Conservation (phyloP, 2,329 filamentous ascomycete species). For the Diaporthe ampelina region DNA sequence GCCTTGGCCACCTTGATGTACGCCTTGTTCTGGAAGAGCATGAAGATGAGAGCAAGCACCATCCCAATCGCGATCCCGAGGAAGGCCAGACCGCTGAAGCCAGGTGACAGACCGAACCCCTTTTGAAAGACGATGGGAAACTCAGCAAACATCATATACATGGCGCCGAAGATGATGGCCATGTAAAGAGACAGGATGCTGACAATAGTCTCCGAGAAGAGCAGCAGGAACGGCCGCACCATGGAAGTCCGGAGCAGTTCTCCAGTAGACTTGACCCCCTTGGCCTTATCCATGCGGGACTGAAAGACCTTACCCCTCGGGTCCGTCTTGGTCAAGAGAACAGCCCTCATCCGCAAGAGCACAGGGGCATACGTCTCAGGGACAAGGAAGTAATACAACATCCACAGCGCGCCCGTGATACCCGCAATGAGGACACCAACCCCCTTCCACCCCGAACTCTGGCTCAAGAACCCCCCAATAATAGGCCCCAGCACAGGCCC, state of each 20-base stretch:
- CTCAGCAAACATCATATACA: constrained; percentile 68
- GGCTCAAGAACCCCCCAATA: constrained; percentile 50
- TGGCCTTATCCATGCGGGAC: constrained; percentile 19
- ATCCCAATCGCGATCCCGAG: constrained; percentile 75
- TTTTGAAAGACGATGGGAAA: constrained; percentile 74
- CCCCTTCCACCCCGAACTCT: constrained; percentile 53
- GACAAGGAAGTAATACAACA: constrained; percentile 39
- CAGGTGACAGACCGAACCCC: constrained; percentile 67
- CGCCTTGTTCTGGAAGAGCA: constrained; percentile 65
- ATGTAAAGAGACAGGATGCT: constrained; percentile 74
- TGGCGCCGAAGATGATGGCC: constrained; percentile 68
- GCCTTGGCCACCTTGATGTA: constrained; percentile 55
- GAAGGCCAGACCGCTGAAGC: constrained; percentile 72
- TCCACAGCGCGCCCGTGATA: constrained; percentile 42
- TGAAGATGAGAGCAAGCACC: constrained; percentile 67
- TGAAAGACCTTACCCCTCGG: constrained; percentile 12
- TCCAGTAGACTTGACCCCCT: constrained; percentile 33
- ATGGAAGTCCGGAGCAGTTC: constrained; percentile 69
- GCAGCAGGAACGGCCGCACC: constrained; percentile 72
- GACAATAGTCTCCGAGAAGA: constrained; percentile 77
- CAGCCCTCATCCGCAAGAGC: constrained; percentile 8
- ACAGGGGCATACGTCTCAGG: constrained; percentile 44
- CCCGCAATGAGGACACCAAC: constrained; percentile 52
- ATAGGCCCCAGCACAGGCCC: constrained; percentile 49
- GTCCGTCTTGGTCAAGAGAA: neutral